phyloP scores from a whole-genome alignment of 495 filamentous ascomycete species.

The Rhypophila decipiens region DNA sequence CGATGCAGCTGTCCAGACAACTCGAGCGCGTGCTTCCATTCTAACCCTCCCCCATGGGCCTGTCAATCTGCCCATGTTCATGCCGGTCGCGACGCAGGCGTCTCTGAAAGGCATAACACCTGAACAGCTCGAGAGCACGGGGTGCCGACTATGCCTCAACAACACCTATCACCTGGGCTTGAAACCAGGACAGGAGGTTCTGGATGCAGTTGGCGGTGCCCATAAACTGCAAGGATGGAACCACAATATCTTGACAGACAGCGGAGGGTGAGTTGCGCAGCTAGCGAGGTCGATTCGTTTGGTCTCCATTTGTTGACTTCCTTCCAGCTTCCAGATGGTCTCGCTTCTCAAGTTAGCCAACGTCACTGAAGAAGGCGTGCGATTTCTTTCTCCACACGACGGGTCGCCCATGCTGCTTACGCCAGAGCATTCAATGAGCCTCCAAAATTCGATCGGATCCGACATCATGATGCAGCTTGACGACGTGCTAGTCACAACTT shows the following conservation, averaged over 20 bases:
- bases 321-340: conserved; percentile 90
- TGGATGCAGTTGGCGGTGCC: conserved; percentile 83
- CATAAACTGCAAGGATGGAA: conserved; percentile 94
- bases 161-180: conserved; percentile 97
- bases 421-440: conserved; percentile 90
- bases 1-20: conserved; percentile 56
- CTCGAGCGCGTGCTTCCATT: conserved; percentile 87
- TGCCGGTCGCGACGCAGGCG: conserved; percentile 98
- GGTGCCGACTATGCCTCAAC: conserved; percentile 88
- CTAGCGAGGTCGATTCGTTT: no score
- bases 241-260: conserved; percentile 93
- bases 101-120: conserved; percentile 92
- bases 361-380: conserved; percentile 91
- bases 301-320: no score
- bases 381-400: conserved; percentile 91
- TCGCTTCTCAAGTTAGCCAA: conserved; percentile 89
- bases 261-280: conserved; percentile 85
- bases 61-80: conserved; percentile 87
- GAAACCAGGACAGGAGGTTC: conserved; percentile 82
- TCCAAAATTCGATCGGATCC: conserved; percentile 95
- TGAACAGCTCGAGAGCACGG: conserved; percentile 79
- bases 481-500: conserved; percentile 93
- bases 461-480: conserved; percentile 99
- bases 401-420: conserved; percentile 96
- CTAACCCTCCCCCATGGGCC: conserved; percentile 87